Conservation (phyloP, 2,329 filamentous ascomycete species). For the Chaetomium globosum region DNA sequence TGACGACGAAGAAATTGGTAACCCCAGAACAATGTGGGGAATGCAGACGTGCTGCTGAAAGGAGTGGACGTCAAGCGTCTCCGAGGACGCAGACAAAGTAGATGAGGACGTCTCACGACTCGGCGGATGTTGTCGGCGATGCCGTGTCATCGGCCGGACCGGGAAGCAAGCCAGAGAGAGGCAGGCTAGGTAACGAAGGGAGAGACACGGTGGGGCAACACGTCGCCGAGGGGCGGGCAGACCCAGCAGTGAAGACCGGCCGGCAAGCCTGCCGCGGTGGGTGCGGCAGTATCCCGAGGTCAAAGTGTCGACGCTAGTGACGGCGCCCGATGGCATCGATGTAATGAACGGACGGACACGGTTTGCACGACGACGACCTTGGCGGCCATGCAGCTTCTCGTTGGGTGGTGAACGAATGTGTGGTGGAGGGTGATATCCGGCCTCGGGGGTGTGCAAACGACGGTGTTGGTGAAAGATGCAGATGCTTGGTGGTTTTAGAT, state of each 20-base stretch:
- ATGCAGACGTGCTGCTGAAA: conserved; percentile 35
- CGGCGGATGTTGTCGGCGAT: conserved; percentile 30
- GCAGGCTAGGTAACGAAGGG: conserved; percentile 31
- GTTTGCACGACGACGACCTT: conserved; percentile 56
- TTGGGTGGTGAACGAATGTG: conserved; percentile 39
- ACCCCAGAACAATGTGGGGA: conserved; percentile 33
- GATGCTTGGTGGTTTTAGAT: conserved; percentile 38
- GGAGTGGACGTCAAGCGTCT: conserved; percentile 42
- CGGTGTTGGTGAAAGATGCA: conserved; percentile 37
- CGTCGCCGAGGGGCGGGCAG: conserved; percentile 40
- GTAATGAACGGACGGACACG: conserved; percentile 56
- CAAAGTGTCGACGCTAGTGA: conserved; percentile 50
- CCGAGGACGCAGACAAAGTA: conserved; percentile 37
- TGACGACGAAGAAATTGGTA: conserved; percentile 35
- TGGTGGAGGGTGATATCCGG: conserved; percentile 28
- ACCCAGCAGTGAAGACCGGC: conserved; percentile 47
- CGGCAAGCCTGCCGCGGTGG: conserved; percentile 40
- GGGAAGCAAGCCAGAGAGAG: conserved; percentile 25
- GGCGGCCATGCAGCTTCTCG: conserved; percentile 39
- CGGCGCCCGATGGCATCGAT: conserved; percentile 53
- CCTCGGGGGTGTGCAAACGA: conserved; percentile 29
- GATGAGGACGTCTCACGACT: conserved; percentile 31
- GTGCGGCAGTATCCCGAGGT: conserved; percentile 44
- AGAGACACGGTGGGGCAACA: conserved; percentile 36
- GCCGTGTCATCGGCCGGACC: conserved; percentile 33